Conservation (phyloP, 2,329 filamentous ascomycete species). For the Incumbomyces delicatus region DNA sequence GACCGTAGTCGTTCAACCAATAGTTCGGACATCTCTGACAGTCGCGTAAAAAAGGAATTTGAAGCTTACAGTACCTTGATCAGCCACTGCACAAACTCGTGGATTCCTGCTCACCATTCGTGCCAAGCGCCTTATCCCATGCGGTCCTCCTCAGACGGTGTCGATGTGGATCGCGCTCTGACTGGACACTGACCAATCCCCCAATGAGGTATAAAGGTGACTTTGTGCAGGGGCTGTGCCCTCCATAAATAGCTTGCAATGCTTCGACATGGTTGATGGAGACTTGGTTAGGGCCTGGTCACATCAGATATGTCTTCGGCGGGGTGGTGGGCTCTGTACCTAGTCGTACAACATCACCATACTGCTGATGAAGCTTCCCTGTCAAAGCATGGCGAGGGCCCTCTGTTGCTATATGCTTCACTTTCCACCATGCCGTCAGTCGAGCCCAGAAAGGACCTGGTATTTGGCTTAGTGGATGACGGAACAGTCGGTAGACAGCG, state of each 20-base stretch:
- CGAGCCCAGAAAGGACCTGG: constrained; percentile 26
- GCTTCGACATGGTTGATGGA: constrained; percentile 18
- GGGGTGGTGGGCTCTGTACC: background rate
- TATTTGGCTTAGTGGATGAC: constrained; percentile 14
- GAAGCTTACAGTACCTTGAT: background rate
- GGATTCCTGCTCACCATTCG: background rate
- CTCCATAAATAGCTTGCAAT: constrained; percentile 30
- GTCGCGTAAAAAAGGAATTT: constrained; percentile 4
- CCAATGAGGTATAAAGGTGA: constrained; percentile 31
- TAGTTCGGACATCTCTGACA: background rate
- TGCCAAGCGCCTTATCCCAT: constrained; percentile 4
- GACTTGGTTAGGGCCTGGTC: constrained; percentile 11
- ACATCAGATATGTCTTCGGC: background rate
- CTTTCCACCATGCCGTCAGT: constrained; percentile 24
- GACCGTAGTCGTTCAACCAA: background rate
- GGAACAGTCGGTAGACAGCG: constrained; percentile 23
- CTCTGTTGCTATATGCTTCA: constrained; percentile 25
- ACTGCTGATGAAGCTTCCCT: constrained; percentile 23
- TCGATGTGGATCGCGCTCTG: constrained; percentile 1
- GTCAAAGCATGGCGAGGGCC: constrained; percentile 8
- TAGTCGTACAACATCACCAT: constrained; percentile 17
- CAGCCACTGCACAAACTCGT: background rate
- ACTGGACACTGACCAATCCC: constrained; percentile 1
- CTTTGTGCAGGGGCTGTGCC: constrained; percentile 32
- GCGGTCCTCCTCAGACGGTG: background rate